These are phyloP conservation scores for Desmodesmus armatus DNA, from an alignment of 139 green algal genomes.

Conservation along the genomic window DNA sequence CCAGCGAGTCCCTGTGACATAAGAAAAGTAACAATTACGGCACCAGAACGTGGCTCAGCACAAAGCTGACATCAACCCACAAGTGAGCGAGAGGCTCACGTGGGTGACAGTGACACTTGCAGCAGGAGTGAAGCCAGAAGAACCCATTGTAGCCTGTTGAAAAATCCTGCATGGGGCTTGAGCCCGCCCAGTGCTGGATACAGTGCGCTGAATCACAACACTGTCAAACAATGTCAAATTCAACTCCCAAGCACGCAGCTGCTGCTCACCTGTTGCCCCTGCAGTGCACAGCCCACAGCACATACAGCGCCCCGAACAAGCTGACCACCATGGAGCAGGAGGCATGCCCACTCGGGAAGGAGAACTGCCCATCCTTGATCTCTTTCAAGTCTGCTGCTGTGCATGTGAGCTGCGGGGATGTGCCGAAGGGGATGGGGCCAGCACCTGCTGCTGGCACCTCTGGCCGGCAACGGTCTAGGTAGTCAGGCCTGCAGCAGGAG, in stretches of 20 bases:
- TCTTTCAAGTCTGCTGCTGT: not conserved
- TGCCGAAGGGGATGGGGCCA: not conserved
- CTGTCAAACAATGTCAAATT: too few species aligned
- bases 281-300: constrained; percentile 8
- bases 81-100: too few species aligned
- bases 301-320: constrained; percentile 22
- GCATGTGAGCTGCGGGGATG: not conserved
- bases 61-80: too few species aligned
- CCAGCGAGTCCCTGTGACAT: not conserved
- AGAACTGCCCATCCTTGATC: not conserved
- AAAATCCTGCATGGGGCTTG: not conserved
- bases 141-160: not conserved
- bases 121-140: too few species aligned
- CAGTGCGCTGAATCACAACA: too few species aligned
- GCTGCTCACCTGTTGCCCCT: not conserved
- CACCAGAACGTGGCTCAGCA: too few species aligned
- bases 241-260: too few species aligned
- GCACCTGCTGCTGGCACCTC: not conserved
- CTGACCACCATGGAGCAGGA: constrained; percentile 29
- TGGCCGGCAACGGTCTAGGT: constrained; percentile 2
- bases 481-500: constrained; percentile 32
- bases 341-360: constrained; percentile 23
- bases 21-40: too few species aligned
- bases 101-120: too few species aligned
- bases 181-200: too few species aligned